phyloP scores from a whole-genome alignment of 805 yeast species.

The Saccharomycopsis babjevae region DNA sequence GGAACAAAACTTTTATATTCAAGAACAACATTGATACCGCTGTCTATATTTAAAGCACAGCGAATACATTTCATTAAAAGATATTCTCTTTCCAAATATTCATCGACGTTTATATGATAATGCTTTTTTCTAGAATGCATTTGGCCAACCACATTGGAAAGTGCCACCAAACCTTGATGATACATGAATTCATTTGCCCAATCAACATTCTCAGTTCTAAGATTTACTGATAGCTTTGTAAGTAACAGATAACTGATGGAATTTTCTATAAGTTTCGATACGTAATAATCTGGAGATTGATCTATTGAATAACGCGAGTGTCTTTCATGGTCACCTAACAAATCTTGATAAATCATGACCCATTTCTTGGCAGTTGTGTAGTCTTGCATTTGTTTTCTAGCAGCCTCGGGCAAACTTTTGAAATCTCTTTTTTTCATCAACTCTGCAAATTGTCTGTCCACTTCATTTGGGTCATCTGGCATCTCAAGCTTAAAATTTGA shows the following conservation, averaged over 20 bases:
- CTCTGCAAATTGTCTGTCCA: conserved; percentile 66
- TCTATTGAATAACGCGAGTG: conserved; percentile 27
- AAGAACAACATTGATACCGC: conserved; percentile 49
- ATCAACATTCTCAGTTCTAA: conserved; percentile 72
- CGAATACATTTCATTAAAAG: conserved; percentile 69
- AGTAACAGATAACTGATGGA: conserved; percentile 58
- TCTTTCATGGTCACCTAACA: conserved; percentile 63
- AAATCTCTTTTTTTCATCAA: conserved; percentile 80
- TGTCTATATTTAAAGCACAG: conserved; percentile 54
- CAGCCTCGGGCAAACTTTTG: conserved; percentile 55
- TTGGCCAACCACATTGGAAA: conserved; percentile 46
- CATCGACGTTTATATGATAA: conserved; percentile 24
- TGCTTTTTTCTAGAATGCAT: conserved; percentile 21
- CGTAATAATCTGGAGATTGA: conserved; percentile 63
- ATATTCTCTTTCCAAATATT: conserved; percentile 57
- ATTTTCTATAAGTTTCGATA: conserved; percentile 61
- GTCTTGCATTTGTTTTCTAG: conserved; percentile 64
- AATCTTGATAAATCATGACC: conserved; percentile 84
- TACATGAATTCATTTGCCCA: conserved; percentile 79
- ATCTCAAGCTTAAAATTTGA: conserved; percentile 32
- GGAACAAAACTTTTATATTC: conserved; percentile 38
- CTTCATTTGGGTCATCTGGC: conserved; percentile 55
- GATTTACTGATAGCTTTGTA: conserved; percentile 79
- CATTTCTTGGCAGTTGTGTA: conserved; percentile 76
- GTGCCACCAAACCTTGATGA: conserved; percentile 71